A percentile compares a stretch with the other conserved stretches of the same genome.
These are phyloP conservation scores for Sugiyamaella americana DNA, from an alignment of 805 yeast species.

Conservation along the genomic window DNA sequence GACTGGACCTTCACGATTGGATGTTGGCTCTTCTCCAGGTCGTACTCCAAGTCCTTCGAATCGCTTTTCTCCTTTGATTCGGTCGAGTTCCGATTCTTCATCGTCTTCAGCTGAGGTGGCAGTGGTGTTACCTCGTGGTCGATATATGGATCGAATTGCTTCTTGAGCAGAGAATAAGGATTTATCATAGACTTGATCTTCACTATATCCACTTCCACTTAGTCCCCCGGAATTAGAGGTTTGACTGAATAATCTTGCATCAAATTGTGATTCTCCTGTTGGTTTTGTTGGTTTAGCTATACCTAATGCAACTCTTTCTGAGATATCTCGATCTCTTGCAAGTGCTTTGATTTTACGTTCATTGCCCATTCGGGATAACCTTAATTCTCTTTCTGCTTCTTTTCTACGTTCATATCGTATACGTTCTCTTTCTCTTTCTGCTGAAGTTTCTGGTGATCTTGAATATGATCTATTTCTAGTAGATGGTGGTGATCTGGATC, in stretches of 20 bases:
- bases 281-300: slow-evolving; percentile 36
- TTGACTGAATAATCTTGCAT: slow-evolving; percentile 50
- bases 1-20: slow-evolving; percentile 40
- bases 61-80: slow-evolving; percentile 24
- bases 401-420: slow-evolving; percentile 41
- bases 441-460: slow-evolving; percentile 5
- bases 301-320: slow-evolving; percentile 51
- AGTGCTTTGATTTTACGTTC: slow-evolving; percentile 39
- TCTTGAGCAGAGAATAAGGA: slow-evolving; percentile 53
- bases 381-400: slow-evolving; percentile 44
- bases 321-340: slow-evolving; percentile 47
- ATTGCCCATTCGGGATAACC: slow-evolving; percentile 39
- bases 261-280: slow-evolving; percentile 44
- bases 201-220: slow-evolving; percentile 24
- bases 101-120: slow-evolving; percentile 26
- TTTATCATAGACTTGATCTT: slow-evolving; percentile 51
- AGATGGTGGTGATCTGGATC: neutral
- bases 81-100: slow-evolving; percentile 20
- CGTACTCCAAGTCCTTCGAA: slow-evolving; percentile 26
- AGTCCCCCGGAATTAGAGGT: slow-evolving; percentile 28
- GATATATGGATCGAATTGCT: slow-evolving; percentile 45
- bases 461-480: neutral
- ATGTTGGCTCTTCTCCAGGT: slow-evolving; percentile 17
- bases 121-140: slow-evolving; percentile 31
- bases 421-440: slow-evolving; percentile 30